These are phyloP conservation scores for Monosporascus sp. DNA, from an alignment of 2,329 filamentous ascomycete species.

Conservation along the genomic window DNA sequence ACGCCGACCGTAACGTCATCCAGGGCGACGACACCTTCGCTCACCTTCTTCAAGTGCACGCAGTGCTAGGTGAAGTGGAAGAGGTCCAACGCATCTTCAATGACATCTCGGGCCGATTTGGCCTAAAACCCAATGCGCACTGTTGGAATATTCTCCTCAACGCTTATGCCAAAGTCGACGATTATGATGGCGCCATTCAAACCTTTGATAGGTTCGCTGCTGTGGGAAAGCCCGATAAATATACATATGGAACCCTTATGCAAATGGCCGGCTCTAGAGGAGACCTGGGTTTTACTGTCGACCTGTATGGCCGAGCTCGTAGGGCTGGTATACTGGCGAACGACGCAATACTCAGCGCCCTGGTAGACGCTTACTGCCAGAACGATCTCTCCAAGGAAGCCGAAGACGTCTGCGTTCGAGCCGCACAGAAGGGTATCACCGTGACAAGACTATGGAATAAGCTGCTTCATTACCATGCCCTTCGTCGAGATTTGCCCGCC, in stretches of 20 bases:
- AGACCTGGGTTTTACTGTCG: constrained; percentile 64
- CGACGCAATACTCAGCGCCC: constrained; percentile 53
- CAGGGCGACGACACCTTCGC: constrained; percentile 36
- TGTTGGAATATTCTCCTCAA: constrained; percentile 77
- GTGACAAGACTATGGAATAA: constrained; percentile 72
- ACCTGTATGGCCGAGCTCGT: constrained; percentile 60
- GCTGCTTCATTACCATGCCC: constrained; percentile 64
- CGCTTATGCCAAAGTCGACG: constrained; percentile 59
- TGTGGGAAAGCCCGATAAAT: constrained; percentile 49
- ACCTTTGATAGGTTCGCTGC: constrained; percentile 57
- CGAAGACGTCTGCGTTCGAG: constrained; percentile 52
- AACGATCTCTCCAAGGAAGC: constrained; percentile 51
- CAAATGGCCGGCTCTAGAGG: constrained; percentile 64
- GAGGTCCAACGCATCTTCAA: constrained; percentile 58
- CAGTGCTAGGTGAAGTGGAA: constrained; percentile 59
- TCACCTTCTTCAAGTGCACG: constrained; percentile 67
- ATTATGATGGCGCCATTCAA: constrained; percentile 60
- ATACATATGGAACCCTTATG: constrained; percentile 71
- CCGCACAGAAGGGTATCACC: constrained; percentile 45
- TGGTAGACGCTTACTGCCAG: constrained; percentile 64
- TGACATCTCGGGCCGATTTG: constrained; percentile 51
- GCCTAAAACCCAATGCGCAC: constrained; percentile 49
- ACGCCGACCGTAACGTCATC: constrained; percentile 26
- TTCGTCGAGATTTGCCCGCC: constrained; percentile 48
- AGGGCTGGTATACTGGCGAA: constrained; percentile 44